Base-by-base conservation (phyloP, 1,284 basidiomycete species). In the Flammula alnicola region DNA sequence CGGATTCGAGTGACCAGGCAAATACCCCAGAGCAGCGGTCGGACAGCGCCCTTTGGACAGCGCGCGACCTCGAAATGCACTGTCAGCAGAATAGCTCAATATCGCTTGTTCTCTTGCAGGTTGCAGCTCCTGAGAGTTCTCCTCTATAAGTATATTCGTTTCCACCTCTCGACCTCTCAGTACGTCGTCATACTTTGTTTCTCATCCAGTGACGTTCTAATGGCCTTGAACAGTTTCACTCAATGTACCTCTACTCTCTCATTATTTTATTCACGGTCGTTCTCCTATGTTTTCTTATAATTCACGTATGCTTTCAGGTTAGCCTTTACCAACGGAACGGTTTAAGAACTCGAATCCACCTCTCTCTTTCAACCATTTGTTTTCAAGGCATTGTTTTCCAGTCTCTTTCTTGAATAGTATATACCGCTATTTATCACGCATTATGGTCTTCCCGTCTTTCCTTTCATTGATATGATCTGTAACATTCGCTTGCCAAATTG, bases 71-170 rank as follows among this genome's bases (percentile, higher is more conserved):
- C 56, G 79, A 84, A 68, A 69, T 81, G 61, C 78, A 86, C 39
- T 89, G 86, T 62, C 77, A 77, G 52, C 86, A 89, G 63, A 89
- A 88, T 54, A 87, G 87, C 62, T 76, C 81, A 16, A 83, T 89
- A 31, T 71, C 81, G 10, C 68, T 77, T 32, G 77, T 88, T 42
- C 70, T 87, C 26, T 59, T 84, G 25, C 73, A 80, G 61, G 71
- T 77, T 20, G 69, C 72, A 7, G 60, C 71, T 32, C 70, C 72
- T 33, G 77, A 72, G 41, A 61, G 66, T 49, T 60, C 59, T 26
- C 33, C 57, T 22, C 19, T 36, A 9, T 14, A 31, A 31, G 32
- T 33, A 12, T 49, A 20, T 36, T 41, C 40, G 32, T 23, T 14
- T 39, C 36, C 22, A 19, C 29, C 16, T 40, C 16, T 32, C 32